Evolutionary conservation across 805 yeast genomes (phyloP), one percentile per base, ranked within the genome.

Genomic region (Pichia rugopelliculosa): DNA sequence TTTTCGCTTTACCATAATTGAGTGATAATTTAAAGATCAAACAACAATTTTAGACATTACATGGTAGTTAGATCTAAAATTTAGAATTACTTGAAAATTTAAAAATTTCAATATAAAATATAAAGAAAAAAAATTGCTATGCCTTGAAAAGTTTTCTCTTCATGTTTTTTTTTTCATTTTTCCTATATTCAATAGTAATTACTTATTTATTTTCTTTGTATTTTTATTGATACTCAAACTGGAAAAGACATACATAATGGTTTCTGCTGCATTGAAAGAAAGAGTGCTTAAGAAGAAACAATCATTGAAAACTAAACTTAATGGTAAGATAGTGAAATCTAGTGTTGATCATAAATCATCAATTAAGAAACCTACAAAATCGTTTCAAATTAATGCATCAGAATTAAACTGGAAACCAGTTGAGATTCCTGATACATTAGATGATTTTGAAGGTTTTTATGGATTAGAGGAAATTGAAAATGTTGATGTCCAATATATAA

Each of bases 401-500:
- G 71, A 72, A 18, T 66, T 86, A 53, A 68, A 71, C 9, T 91
- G 99, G 99, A 85, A 84, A 54, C 61, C 82, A 3, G 95, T 90
- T 8, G 84, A 82, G 2, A 75, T 90, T 45, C 91, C 95, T 5
- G 91, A 87, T 53, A 82, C 87, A 23, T 66, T 87, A 43, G 96
- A 82, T 51, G 96, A 88, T 64, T 87, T 84, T 59, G 90, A 86
- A 54, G 96, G 96, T 0, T 84, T 90, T 57, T 88, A 82, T 62
- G 99, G 97, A 0, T 69, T 93, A 33, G 99, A 91, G 63, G 98
- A 91, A 62, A 74, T 93, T 44, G 96, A 88, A 48, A 97, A 96
- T 39, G 97, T 91, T 30, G 90, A 76, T 58, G 90, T 91, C 7
- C 79, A 85, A 50, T 73, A 81, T 46, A 77, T 79, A 2, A 71